Evolutionary conservation across 495 filamentous ascomycete genomes (phyloP).

Genomic region (Xylaria grammica): DNA sequence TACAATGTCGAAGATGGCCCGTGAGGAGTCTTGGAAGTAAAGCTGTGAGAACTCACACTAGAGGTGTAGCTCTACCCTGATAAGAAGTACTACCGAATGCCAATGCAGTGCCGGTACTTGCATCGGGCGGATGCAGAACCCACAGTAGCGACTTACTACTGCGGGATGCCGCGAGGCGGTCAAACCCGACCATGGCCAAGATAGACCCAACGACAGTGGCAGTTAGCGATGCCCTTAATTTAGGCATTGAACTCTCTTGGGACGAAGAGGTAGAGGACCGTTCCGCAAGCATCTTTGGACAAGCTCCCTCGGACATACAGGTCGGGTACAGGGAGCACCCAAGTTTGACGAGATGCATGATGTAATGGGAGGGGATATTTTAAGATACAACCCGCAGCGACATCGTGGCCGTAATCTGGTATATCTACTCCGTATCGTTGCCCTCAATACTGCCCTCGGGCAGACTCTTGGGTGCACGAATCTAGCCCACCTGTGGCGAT

Average conservation of each 20-base stretch:
- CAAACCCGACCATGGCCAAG: slow-evolving; percentile 11
- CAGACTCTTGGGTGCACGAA: too few relatives aligned
- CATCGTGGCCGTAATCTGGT: too few relatives aligned
- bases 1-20: neutral
- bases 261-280: neutral
- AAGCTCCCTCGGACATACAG: neutral
- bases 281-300: neutral
- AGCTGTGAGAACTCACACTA: neutral
- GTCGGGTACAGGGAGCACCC: slow-evolving; percentile 13
- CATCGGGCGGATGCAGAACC: neutral
- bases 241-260: neutral
- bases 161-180: slow-evolving; percentile 8
- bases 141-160: slow-evolving; percentile 1
- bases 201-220: slow-evolving; percentile 3
- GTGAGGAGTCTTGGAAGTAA: neutral
- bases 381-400: slow-evolving; percentile 15
- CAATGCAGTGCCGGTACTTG: slow-evolving; percentile 12
- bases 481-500: too few relatives aligned
- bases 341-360: slow-evolving; percentile 11
- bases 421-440: too few relatives aligned
- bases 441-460: too few relatives aligned
- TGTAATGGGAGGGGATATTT: slow-evolving; percentile 17
- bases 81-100: neutral
- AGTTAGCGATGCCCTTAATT: neutral
- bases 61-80: neutral